phyloP scores from a whole-genome alignment of 2,329 filamentous ascomycete species.

The Gremmenia infestans region DNA sequence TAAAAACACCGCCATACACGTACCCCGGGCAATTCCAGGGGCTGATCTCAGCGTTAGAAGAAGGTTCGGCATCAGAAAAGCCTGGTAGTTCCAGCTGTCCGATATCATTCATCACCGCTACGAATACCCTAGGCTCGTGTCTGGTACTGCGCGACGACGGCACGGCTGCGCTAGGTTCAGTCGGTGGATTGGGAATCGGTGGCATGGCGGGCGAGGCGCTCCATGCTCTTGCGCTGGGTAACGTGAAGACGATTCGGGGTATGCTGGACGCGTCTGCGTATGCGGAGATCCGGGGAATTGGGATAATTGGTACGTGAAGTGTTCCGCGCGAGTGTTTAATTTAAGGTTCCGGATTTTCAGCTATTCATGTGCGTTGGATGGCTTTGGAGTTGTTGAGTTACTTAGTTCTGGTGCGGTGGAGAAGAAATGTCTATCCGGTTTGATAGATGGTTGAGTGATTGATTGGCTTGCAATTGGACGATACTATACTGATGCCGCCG shows the following conservation, averaged over 20 bases:
- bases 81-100: constrained; percentile 33
- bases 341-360: too few relatives aligned
- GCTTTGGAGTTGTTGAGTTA: too few relatives aligned
- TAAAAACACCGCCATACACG: constrained; percentile 76
- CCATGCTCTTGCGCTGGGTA: constrained; percentile 70
- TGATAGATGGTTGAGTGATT: too few relatives aligned
- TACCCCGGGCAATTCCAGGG: constrained; percentile 59
- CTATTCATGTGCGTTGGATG: too few relatives aligned
- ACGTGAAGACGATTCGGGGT: constrained; percentile 61
- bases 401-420: too few relatives aligned
- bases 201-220: constrained; percentile 68
- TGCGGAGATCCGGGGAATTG: constrained; percentile 46
- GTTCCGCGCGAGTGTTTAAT: too few relatives aligned
- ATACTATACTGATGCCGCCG: too few relatives aligned
- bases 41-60: constrained; percentile 48
- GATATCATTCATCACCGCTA: constrained; percentile 66
- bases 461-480: too few relatives aligned
- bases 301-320: constrained; percentile 51
- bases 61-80: background rate
- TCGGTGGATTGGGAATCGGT: constrained; percentile 53
- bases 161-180: constrained; percentile 43
- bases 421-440: too few relatives aligned
- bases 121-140: constrained; percentile 68
- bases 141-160: constrained; percentile 45
- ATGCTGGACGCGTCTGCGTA: constrained; percentile 47